Conservation (phyloP, 257 asterid genomes). For the Ilex asprella region DNA sequence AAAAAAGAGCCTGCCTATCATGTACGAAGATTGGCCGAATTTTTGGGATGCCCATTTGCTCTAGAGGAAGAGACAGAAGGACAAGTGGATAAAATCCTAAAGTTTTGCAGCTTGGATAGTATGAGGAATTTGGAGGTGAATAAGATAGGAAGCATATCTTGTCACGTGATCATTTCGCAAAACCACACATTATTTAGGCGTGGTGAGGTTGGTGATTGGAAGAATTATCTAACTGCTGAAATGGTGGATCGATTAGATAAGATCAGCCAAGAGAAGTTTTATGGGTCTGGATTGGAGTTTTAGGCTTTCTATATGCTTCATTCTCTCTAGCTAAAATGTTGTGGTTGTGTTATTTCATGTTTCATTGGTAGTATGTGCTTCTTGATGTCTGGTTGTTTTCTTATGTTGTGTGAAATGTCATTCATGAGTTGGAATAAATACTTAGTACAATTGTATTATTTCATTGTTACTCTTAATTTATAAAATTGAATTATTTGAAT, state of each 20-base stretch:
- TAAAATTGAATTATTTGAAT: too few relatives aligned
- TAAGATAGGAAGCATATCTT: not conserved
- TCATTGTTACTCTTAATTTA: too few relatives aligned
- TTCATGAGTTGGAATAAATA: too few relatives aligned
- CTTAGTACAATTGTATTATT: too few relatives aligned
- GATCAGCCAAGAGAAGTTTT: not conserved
- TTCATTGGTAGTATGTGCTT: too few relatives aligned
- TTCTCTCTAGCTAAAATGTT: too few relatives aligned
- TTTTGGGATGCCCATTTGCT: slow-evolving; percentile 9
- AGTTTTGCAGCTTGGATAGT: slow-evolving; percentile 5
- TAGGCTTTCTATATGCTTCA: not conserved
- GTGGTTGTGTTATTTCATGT: too few relatives aligned
- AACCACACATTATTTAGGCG: not conserved
- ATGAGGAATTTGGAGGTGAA: slow-evolving; percentile 14
- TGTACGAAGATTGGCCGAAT: not conserved
- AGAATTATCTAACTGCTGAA: slow-evolving; percentile 3
- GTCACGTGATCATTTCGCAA: not conserved
- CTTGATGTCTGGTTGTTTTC: too few relatives aligned
- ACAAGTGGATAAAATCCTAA: slow-evolving; percentile 4
- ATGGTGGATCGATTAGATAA: slow-evolving; percentile 5
- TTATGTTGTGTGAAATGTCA: too few relatives aligned
- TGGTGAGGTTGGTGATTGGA: slow-evolving; percentile 11
- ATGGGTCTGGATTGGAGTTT: slow-evolving; percentile 4
- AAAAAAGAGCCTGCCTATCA: not conserved
- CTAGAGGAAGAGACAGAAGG: slow-evolving; percentile 9